Conservation (phyloP, 1,139 yeast genomes). For the Pichia sp. region DNA sequence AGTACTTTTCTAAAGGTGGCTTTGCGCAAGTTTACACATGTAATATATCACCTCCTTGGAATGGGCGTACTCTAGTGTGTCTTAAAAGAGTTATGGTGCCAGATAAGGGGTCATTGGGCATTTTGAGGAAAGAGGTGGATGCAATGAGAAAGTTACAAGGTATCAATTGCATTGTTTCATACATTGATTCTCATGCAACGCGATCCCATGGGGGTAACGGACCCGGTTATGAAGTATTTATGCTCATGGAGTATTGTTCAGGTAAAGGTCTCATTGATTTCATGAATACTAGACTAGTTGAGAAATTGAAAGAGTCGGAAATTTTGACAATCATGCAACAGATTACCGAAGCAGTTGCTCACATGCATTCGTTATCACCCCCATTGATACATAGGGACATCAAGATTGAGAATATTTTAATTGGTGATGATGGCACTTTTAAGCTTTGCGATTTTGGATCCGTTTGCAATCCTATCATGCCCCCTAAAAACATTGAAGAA, state of each 20-base stretch:
- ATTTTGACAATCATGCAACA: constrained; percentile 79
- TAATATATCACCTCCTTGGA: constrained; percentile 34
- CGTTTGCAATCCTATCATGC: constrained; percentile 59
- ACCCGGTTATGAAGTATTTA: constrained; percentile 69
- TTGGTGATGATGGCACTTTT: constrained; percentile 63
- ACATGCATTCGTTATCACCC: constrained; percentile 69
- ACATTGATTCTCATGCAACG: constrained; percentile 95
- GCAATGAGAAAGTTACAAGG: constrained; percentile 79
- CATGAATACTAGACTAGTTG: constrained; percentile 85
- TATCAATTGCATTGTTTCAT: constrained; percentile 72
- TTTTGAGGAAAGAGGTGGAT: constrained; percentile 71
- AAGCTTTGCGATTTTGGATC: constrained; percentile 96
- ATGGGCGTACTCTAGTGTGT: constrained; percentile 44
- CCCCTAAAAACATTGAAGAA: constrained; percentile 62
- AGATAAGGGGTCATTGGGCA: constrained; percentile 59
- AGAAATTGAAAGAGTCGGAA: constrained; percentile 76
- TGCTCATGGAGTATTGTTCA: constrained; percentile 88
- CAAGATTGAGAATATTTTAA: constrained; percentile 89
- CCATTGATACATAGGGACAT: constrained; percentile 81
- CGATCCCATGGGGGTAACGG: constrained; percentile 37
- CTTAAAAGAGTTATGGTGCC: constrained; percentile 72
- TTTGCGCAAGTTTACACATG: constrained; percentile 58
- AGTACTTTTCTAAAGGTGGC: constrained; percentile 33
- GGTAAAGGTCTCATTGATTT: constrained; percentile 85
- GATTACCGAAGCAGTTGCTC: constrained; percentile 73